Evolutionary conservation across 2,329 filamentous ascomycete species (phyloP).

Genomic region (Akanthomyces uredinophilus): DNA sequence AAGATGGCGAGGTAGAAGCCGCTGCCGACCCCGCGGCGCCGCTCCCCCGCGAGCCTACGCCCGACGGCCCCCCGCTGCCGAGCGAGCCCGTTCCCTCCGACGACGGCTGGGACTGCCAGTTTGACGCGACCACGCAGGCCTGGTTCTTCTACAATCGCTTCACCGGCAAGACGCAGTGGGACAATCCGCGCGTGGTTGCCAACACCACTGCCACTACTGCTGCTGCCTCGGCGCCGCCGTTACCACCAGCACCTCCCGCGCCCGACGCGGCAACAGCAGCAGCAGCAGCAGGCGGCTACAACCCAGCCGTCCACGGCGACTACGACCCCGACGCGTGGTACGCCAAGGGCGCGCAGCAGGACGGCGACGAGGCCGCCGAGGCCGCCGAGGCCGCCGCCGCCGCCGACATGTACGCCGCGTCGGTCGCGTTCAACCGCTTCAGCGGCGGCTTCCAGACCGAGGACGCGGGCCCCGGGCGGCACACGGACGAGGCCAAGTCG

Average conservation of each 20-base stretch:
- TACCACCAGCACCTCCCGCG: slow-evolving; percentile 28
- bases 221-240: neutral
- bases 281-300: slow-evolving; percentile 70
- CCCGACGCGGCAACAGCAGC: slow-evolving; percentile 37
- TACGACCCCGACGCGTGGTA: slow-evolving; percentile 98
- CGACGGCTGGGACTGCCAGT: slow-evolving; percentile 76
- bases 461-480: slow-evolving; percentile 64
- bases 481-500: slow-evolving; percentile 84
- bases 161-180: slow-evolving; percentile 72
- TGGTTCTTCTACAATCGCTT: slow-evolving; percentile 86
- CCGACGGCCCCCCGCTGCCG: slow-evolving; percentile 29
- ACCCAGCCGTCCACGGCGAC: slow-evolving; percentile 91
- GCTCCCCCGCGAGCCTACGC: slow-evolving; percentile 30
- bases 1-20: slow-evolving; percentile 23
- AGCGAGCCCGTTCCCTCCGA: slow-evolving; percentile 52
- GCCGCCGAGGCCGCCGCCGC: slow-evolving; percentile 24
- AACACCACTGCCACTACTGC: slow-evolving; percentile 22
- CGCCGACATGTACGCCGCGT: slow-evolving; percentile 55
- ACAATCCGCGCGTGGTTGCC: slow-evolving; percentile 76
- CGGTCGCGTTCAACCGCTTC: slow-evolving; percentile 83
- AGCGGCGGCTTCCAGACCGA: slow-evolving; percentile 75
- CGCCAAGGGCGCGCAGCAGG: slow-evolving; percentile 51
- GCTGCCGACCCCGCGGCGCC: slow-evolving; percentile 26
- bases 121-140: slow-evolving; percentile 62
- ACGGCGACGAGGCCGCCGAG: slow-evolving; percentile 25